Base-by-base conservation (phyloP, 108 stramenopile species). In the Licmophora abbreviata region DNA sequence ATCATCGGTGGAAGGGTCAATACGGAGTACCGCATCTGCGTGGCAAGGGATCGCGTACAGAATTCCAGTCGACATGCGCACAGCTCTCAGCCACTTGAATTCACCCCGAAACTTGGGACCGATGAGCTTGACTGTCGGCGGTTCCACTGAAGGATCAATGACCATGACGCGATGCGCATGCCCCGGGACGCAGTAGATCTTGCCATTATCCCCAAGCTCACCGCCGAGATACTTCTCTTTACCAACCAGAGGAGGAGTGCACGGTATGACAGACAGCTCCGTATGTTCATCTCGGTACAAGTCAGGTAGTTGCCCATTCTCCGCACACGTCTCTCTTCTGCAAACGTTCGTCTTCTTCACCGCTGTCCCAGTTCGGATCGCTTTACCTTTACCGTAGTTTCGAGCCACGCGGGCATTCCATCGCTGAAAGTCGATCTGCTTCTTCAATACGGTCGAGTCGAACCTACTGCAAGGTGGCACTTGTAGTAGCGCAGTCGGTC, bases 31-130 rank as follows among this genome's bases (percentile, higher is more conserved):
- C 10, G 68, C 48, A 35, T 71, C 68, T 29, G 88, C 76, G 68
- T 92, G 83, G 56, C 88, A 95, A 7, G 89, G 89, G 24, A 95
- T 49, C 8, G 85, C 90, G 55, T 88, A 95, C 28, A 88, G 77
- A 37, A 76, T 57, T 30, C 71, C 79, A 27, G 61, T 71, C 20
- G 62, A 33, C 3, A 79, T 69, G 8, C 45, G 56, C n/a, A 92
- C 73, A 9, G 89, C 85, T 22, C 93, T 56, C 0, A 94, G 56
- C 88, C 89, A 94, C 55, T 94, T 94, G 85, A 75, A 90, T 48
- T 81, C 63, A 4, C 81, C 65, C 23, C 65, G 38, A 51, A 78
- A 68, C 12, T 33, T 38, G 0, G 85, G 83, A n/a, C 92, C 92
- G 46, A 93, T 78, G 17, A 51, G 73, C 22, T 56, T 35, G 17